These are phyloP conservation scores for Polytrichum commune DNA, from an alignment of 225 moss, liverwort and hornwort genomes.

Conservation along the genomic window DNA sequence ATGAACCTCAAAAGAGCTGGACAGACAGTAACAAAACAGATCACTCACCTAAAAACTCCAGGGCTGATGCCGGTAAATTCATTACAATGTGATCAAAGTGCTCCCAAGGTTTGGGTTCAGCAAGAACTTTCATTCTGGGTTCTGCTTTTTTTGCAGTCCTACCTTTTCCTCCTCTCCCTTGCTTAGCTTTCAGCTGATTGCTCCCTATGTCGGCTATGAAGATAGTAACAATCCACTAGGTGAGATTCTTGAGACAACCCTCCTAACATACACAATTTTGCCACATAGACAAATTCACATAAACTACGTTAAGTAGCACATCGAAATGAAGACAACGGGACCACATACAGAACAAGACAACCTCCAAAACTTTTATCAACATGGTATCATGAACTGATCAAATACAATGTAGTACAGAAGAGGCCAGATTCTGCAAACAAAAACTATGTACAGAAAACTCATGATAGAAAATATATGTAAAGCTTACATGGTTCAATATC, in stretches of 20 bases:
- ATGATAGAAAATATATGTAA: not conserved
- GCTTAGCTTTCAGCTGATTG: slow-evolving; percentile 16
- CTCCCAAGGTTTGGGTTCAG: slow-evolving; percentile 73
- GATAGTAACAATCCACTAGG: too few species aligned
- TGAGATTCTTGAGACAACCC: too few species aligned
- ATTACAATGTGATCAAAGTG: slow-evolving; percentile 87
- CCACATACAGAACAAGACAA: too few species aligned
- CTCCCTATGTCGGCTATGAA: slow-evolving; percentile 17
- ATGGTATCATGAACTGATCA: too few species aligned
- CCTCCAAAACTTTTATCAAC: too few species aligned
- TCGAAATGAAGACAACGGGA: too few species aligned
- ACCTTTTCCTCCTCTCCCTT: slow-evolving; percentile 34
- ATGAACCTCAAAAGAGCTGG: not conserved
- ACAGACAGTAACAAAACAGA: not conserved
- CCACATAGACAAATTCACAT: too few species aligned
- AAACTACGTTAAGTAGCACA: too few species aligned
- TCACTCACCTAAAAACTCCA: slow-evolving; percentile 81
- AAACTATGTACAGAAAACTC: not conserved
- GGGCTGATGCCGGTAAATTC: slow-evolving; percentile 94
- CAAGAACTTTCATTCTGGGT: slow-evolving; percentile 19
- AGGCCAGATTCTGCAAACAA: not conserved
- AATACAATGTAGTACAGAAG: too few species aligned
- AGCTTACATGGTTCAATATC: slow-evolving; percentile 17
- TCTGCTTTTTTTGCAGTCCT: slow-evolving; percentile 22
- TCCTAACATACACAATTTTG: too few species aligned